These are phyloP conservation scores for Chamaecrista fasciculata DNA, from an alignment of 306 rosid species.

Conservation along the genomic window DNA sequence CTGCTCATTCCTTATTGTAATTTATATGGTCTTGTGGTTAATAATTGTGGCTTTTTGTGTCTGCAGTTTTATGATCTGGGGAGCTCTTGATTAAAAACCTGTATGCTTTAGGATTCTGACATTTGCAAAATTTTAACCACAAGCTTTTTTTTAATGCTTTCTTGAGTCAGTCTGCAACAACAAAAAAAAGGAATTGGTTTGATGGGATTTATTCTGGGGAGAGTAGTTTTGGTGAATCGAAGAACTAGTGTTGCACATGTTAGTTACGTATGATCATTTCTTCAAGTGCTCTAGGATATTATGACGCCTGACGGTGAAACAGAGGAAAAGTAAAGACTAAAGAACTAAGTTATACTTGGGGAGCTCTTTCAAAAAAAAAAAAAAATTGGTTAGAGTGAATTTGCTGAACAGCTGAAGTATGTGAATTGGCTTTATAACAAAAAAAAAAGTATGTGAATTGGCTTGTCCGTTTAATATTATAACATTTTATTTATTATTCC, in stretches of 20 bases:
- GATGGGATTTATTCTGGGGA: not conserved
- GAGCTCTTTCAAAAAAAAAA: too few relatives aligned
- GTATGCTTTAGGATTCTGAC: not conserved
- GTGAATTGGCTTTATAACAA: too few relatives aligned
- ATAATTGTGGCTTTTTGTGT: constrained; percentile 26
- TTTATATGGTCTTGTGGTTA: constrained; percentile 29
- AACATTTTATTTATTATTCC: too few relatives aligned
- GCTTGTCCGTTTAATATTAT: too few relatives aligned
- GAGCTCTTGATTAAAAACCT: constrained; percentile 13
- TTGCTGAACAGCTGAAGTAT: too few relatives aligned
- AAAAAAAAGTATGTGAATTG: too few relatives aligned
- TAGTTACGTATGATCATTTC: too few relatives aligned
- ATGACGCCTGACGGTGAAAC: too few relatives aligned
- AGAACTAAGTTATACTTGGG: too few relatives aligned
- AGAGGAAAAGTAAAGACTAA: too few relatives aligned
- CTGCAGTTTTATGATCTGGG: constrained; percentile 20
- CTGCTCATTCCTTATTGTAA: constrained; percentile 17
- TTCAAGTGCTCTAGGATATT: too few relatives aligned
- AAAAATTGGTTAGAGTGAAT: too few relatives aligned
- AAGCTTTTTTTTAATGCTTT: not conserved
- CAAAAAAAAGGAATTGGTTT: not conserved
- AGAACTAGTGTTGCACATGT: not conserved
- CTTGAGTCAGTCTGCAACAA: not conserved
- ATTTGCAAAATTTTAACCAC: not conserved
- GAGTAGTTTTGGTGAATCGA: not conserved